Evolutionary conservation across 1,284 basidiomycete species (phyloP).

Genomic region (Takashimella koratensis): DNA sequence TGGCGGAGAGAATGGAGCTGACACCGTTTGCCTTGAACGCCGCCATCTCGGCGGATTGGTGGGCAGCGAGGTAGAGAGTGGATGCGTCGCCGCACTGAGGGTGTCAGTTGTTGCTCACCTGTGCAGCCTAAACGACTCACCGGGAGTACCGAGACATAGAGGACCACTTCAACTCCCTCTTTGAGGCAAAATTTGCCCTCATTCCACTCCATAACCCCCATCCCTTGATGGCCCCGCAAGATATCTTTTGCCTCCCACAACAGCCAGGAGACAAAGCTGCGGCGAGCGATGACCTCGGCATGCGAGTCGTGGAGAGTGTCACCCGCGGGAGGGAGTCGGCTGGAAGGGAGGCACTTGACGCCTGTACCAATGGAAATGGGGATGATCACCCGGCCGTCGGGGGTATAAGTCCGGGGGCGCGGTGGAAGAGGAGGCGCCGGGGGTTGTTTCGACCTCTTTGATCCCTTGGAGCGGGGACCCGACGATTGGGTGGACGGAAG

Average conservation of each 20-base stretch:
- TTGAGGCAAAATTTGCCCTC: conserved; percentile 53
- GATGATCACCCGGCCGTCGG: conserved; percentile 35
- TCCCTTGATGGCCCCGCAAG: conserved; percentile 32
- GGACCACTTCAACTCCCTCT: conserved; percentile 56
- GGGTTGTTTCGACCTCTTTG: not conserved
- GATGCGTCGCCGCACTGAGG: conserved; percentile 82
- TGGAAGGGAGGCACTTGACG: conserved; percentile 75
- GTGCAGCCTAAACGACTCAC: conserved; percentile 52
- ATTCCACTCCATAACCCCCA: conserved; percentile 10
- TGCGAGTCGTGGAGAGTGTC: conserved; percentile 85
- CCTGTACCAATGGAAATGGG: conserved; percentile 75
- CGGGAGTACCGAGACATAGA: conserved; percentile 91
- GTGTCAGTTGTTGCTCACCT: not conserved
- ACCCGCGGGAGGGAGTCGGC: conserved; percentile 63
- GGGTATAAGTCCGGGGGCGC: not conserved
- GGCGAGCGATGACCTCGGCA: conserved; percentile 80
- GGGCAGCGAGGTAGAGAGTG: conserved; percentile 65
- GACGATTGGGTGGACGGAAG: not conserved
- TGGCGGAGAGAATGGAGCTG: conserved; percentile 14
- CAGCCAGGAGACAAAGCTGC: conserved; percentile 77
- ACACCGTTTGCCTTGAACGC: conserved; percentile 57
- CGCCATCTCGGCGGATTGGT: conserved; percentile 67
- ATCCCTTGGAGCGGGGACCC: not conserved
- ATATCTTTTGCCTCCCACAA: conserved; percentile 59
- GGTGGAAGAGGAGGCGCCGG: not conserved